Conservation (phyloP, 176 grass and related monocot species). For the Microstegium vimineum region DNA sequence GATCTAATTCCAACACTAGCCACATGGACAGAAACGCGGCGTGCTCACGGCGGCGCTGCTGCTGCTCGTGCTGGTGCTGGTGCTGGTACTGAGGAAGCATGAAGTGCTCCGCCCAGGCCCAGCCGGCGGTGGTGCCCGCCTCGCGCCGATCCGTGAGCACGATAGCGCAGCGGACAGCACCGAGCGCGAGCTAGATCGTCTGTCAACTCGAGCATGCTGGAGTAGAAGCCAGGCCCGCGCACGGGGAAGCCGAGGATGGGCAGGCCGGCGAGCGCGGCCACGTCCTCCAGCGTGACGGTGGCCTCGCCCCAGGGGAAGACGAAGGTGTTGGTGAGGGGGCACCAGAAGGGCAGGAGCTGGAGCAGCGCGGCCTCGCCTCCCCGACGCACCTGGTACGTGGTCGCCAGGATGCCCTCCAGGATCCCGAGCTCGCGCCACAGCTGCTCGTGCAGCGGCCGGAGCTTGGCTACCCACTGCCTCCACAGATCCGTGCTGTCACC, state of each 20-base stretch:
- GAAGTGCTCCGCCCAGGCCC: neutral
- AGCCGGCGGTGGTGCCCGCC: neutral
- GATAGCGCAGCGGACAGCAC: neutral
- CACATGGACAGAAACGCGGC: conserved; percentile 40
- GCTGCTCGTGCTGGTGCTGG: neutral
- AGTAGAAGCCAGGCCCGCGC: neutral
- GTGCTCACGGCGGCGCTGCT: conserved; percentile 14
- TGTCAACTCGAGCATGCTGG: neutral
- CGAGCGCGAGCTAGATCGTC: neutral
- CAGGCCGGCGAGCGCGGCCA: conserved; percentile 21
- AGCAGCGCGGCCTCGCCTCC: neutral
- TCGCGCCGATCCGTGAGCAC: neutral
- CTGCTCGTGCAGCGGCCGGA: conserved; percentile 24
- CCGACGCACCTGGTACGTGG: conserved; percentile 20
- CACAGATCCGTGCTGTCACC: neutral
- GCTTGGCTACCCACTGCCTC: conserved; percentile 38
- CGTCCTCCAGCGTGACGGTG: conserved; percentile 47
- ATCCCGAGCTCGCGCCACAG: conserved; percentile 32
- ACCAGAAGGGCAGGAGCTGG: conserved; percentile 41
- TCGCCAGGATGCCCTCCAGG: conserved; percentile 16
- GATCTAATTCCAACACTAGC: no score
- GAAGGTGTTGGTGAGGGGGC: conserved; percentile 34
- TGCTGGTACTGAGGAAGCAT: neutral
- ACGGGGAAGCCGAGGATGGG: conserved; percentile 27
- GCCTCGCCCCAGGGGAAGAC: conserved; percentile 54